phyloP scores from a whole-genome alignment of 2,329 filamentous ascomycete genomes.

The Colletotrichum euphorbiae region DNA sequence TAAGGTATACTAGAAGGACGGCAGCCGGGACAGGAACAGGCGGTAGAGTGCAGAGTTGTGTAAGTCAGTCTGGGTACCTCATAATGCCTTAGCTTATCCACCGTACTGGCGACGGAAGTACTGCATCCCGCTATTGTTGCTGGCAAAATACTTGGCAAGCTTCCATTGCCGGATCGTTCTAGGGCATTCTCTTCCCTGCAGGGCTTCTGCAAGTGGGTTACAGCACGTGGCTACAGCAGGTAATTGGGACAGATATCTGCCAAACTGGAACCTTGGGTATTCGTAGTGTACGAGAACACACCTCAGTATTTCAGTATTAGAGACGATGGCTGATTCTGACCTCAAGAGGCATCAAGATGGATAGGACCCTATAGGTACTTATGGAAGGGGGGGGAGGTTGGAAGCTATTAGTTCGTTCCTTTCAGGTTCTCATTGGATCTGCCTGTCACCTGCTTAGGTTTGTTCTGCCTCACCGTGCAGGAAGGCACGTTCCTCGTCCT shows the following conservation, averaged over 20 bases:
- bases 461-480: not conserved
- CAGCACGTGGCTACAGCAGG: slow-evolving; percentile 26
- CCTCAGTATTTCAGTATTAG: too few species aligned
- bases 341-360: too few species aligned
- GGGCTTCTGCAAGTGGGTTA: slow-evolving; percentile 17
- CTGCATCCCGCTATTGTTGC: not conserved
- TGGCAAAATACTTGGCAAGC: not conserved
- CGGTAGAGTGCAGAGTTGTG: not conserved
- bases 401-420: too few species aligned
- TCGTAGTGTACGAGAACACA: too few species aligned
- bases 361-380: too few species aligned
- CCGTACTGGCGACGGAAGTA: not conserved
- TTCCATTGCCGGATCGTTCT: not conserved
- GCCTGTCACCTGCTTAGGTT: not conserved
- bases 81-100: not conserved
- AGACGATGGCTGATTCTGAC: too few species aligned
- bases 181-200: slow-evolving; percentile 20
- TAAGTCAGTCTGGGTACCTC: not conserved
- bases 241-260: not conserved
- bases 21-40: not conserved
- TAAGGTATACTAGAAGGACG: too few species aligned
- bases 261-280: not conserved
- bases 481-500: too few species aligned
- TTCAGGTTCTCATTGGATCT: too few species aligned
- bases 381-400: too few species aligned